Evolutionary conservation across 1,139 yeast species (phyloP), one percentile per base, ranked within the genome.

Genomic region (Pichia sp.): DNA sequence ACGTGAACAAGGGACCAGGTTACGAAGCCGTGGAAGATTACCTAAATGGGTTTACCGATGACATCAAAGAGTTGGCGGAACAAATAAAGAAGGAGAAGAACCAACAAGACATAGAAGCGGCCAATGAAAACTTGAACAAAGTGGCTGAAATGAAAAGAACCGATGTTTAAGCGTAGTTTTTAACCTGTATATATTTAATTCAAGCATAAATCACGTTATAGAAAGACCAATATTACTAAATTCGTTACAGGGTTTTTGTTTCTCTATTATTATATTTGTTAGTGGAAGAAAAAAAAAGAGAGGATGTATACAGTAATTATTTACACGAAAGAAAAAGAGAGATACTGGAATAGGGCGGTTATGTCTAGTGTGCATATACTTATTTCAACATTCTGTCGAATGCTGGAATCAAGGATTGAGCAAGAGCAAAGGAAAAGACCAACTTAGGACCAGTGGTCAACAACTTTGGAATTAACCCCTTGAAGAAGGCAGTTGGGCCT

Each of bases 371-470:
- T 36, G 8, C 23, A 15, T 10, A 4, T 19, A n/a, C 10, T 51
- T 57, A 57, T 51, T 57, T 54, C 45, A 67, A 60, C 46, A 62
- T 45, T 29, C 83, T 83, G 72, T 93, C 99, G 68, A 92, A 90
- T 62, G 95, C 95, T 58, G 99, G 98, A 64, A 93, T 93, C 77
- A 93, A 82, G 48, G 96, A 80, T 76, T 93, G 99, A 49, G 98
- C 99, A 71, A 93, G 76, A 13, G 99, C 98, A 70, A 93, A 93
- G 30, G 96, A 88, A 74, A 93, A 93, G 52, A 93, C 99, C 67
- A 93, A 82, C 77, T 93, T 93, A 58, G 99, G 99, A 63, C 99
- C 99, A 49, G 99, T 92, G 52, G 99, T 93, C 72, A 93, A 81
- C 68, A 93, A 80, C 74, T 93, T 93, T 58, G 99, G 99, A 58